Evolutionary conservation across 75 land plant genomes (phyloP), one percentile per base, ranked within the genome.

Genomic region (Cryptomeria japonica): DNA sequence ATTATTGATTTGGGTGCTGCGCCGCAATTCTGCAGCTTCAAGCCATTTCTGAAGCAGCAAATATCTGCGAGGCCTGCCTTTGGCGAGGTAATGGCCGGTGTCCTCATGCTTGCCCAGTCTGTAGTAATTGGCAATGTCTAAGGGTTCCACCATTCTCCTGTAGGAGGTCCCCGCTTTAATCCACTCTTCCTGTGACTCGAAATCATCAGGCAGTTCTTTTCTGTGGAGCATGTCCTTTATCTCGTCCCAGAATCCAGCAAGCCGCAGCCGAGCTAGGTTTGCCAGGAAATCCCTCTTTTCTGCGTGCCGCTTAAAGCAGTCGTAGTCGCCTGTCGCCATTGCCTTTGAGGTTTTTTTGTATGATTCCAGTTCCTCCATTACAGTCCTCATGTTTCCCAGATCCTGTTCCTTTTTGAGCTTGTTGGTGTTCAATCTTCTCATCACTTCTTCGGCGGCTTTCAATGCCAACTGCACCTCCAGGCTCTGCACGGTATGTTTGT

Each of bases 91-190:
- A 7, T 92, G 89, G 16, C 96, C 96, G 3, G 96, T 89, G 85
- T 94, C 95, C 39, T 93, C 94, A 46, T 93, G 92, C 89, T 91
- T 92, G 0, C 77, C 79, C 49, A 90, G 92, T 6, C 95, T 85
- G 51, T 95, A 95, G 88, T 93, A 95, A 86, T 95, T 94, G 16
- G 96, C 95, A 7, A 95, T 93, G 87, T 95, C 96, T 9, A 95
- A 85, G 75, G 94, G 96, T 89, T 95, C 96, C 19, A 94, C 93
- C 5, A 94, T 42, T 34, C 87, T 86, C 46, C 96, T 83, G 73
- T 87, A 95, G 32, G 14, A 64, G 55, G 92, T 94, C 10, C 91
- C 96, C 18, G 92, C 82, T 4, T 87, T 86, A 49, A 95, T 87
- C 95, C 94, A 95, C 18, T 88, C 91, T 64, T 42, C 49, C 13